Conservation (phyloP, 352 stramenopile species). For the Globisporangium camurandrum region DNA sequence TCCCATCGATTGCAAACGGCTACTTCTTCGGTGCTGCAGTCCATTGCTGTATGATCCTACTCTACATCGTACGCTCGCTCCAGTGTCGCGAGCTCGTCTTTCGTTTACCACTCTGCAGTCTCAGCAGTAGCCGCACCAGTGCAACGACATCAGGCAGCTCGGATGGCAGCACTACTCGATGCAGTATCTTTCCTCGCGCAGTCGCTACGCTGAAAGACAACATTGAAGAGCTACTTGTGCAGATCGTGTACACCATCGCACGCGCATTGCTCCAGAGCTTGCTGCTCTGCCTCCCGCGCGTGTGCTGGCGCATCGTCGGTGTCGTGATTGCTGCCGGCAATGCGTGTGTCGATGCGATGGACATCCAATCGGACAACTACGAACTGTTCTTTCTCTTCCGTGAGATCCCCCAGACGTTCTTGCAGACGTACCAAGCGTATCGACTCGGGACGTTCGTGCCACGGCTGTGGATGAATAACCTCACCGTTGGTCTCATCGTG, state of each 20-base stretch:
- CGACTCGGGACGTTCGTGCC: slow-evolving; percentile 21
- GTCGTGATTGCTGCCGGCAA: background rate
- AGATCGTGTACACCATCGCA: background rate
- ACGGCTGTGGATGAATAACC: slow-evolving; percentile 26
- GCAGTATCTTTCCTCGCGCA: background rate
- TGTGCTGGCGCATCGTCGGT: background rate
- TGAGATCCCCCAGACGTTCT: slow-evolving; percentile 19
- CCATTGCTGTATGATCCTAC: background rate
- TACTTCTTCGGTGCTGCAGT: background rate
- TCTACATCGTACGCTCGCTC: slow-evolving; percentile 6
- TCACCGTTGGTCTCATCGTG: slow-evolving; percentile 23
- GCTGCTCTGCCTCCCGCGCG: background rate
- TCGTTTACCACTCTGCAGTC: background rate
- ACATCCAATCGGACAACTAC: slow-evolving; percentile 18
- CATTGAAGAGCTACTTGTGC: background rate
- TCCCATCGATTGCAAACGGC: slow-evolving; percentile 1
- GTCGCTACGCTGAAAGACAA: background rate
- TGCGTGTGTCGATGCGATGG: slow-evolving; percentile 7
- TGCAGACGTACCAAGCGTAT: slow-evolving; percentile 22
- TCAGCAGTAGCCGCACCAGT: background rate
- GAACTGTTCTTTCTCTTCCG: slow-evolving; percentile 22
- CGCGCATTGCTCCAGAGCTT: background rate
- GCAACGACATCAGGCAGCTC: background rate
- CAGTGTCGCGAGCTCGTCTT: slow-evolving; percentile 3
- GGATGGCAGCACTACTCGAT: no score